Percentiles rank a stretch among this genome's conserved stretches.
Conservation (phyloP, 768 basidiomycete genomes). For the Kondoa malvinella region DNA sequence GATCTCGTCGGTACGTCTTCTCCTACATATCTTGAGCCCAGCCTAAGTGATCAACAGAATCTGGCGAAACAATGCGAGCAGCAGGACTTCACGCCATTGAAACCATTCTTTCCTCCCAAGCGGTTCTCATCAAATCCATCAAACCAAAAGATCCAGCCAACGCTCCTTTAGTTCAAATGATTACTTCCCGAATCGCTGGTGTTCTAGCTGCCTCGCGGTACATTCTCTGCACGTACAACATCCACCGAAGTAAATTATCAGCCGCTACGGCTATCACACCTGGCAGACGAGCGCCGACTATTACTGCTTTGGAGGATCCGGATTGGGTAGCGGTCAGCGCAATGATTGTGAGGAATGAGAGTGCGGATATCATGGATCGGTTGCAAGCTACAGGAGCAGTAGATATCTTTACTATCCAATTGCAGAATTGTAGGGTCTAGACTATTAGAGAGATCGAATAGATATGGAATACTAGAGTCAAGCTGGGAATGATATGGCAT, state of each 20-base stretch:
- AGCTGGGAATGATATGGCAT: too few species aligned
- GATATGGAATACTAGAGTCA: too few species aligned
- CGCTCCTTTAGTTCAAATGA: conserved; percentile 51
- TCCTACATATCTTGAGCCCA: not conserved
- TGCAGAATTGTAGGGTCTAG: conserved; percentile 41
- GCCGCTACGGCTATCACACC: conserved; percentile 60
- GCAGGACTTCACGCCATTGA: conserved; percentile 86
- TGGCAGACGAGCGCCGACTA: conserved; percentile 72
- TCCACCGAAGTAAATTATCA: conserved; percentile 47
- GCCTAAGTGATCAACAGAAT: conserved; percentile 43
- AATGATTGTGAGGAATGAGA: conserved; percentile 70
- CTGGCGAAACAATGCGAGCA: conserved; percentile 98
- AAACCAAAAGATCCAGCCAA: conserved; percentile 45
- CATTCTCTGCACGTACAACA: conserved; percentile 82
- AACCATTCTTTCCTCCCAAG: conserved; percentile 69
- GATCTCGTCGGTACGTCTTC: conserved; percentile 69
- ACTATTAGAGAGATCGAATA: too few species aligned
- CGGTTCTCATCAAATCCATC: conserved; percentile 67
- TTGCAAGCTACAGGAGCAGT: conserved; percentile 67
- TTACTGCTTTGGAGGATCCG: conserved; percentile 56
- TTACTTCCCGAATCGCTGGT: conserved; percentile 76
- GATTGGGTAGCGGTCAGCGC: conserved; percentile 81
- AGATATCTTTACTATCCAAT: conserved; percentile 71
- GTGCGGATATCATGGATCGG: conserved; percentile 75
- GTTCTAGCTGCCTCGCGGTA: conserved; percentile 67